phyloP scores from a whole-genome alignment of 2,329 filamentous ascomycete genomes.

The Cladosporium sp. region DNA sequence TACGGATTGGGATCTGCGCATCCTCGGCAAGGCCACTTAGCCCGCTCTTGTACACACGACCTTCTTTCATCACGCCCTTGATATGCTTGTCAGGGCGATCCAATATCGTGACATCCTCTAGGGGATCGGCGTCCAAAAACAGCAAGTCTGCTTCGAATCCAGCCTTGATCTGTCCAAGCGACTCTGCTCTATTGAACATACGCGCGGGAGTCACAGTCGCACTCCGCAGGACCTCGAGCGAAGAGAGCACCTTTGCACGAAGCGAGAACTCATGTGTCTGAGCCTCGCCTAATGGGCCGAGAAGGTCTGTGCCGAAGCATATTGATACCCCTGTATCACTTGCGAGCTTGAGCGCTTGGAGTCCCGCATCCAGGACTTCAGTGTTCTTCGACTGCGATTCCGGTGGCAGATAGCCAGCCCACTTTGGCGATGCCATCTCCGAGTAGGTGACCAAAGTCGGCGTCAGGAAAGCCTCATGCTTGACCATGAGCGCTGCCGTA shows the following conservation, averaged over 20 bases:
- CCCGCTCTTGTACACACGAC: constrained; percentile 38
- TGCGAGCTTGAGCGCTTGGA: constrained; percentile 44
- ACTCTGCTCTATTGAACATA: constrained; percentile 39
- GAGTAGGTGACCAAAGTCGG: constrained; percentile 50
- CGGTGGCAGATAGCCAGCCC: constrained; percentile 28
- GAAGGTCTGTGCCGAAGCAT: constrained; percentile 50
- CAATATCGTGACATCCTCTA: constrained; percentile 47
- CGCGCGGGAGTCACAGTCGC: constrained; percentile 49
- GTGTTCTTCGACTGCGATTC: constrained; percentile 41
- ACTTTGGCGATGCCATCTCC: constrained; percentile 37
- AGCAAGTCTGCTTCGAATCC: constrained; percentile 37
- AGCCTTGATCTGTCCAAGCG: constrained; percentile 43
- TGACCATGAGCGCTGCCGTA: constrained; percentile 44
- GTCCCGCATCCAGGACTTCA: constrained; percentile 41
- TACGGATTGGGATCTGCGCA: background rate
- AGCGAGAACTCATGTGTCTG: constrained; percentile 46
- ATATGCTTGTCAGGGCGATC: constrained; percentile 42
- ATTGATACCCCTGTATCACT: constrained; percentile 48
- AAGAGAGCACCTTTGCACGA: constrained; percentile 36
- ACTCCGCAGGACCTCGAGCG: constrained; percentile 40
- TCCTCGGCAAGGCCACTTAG: constrained; percentile 4
- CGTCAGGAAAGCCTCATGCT: constrained; percentile 44
- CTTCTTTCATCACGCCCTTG: constrained; percentile 50
- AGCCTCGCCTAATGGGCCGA: constrained; percentile 42
- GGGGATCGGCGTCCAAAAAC: constrained; percentile 44